A percentile compares a stretch with the other conserved stretches of the same genome.
Conservation (phyloP, 352 stramenopile species). For the Globisporangium mamillatum region DNA sequence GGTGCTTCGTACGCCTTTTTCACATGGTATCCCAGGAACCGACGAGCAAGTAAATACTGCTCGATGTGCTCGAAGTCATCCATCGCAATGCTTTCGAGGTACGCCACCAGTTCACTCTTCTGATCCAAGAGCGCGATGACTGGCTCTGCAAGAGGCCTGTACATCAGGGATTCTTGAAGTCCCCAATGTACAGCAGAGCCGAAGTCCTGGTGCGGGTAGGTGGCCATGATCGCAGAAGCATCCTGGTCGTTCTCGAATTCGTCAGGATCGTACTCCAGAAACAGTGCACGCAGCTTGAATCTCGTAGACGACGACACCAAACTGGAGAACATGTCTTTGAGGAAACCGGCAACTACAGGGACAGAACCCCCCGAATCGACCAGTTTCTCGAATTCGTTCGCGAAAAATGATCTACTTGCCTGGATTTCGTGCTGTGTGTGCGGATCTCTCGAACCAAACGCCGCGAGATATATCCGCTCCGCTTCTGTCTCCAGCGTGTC, state of each 20-base stretch:
- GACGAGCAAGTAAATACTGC: conserved; percentile 50
- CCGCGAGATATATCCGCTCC: conserved; percentile 24
- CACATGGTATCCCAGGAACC: conserved; percentile 52
- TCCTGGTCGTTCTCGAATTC: conserved; percentile 14
- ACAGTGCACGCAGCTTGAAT: conserved; percentile 60
- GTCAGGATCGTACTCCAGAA: conserved; percentile 55
- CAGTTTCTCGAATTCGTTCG: conserved; percentile 44
- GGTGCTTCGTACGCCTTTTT: conserved; percentile 23
- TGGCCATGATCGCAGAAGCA: conserved; percentile 25
- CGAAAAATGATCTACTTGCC: conserved; percentile 39
- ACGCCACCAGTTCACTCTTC: conserved; percentile 8
- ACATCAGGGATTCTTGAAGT: conserved; percentile 51
- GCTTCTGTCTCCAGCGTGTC: conserved; percentile 9
- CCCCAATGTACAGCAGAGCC: conserved; percentile 72
- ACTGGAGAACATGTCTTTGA: conserved; percentile 50
- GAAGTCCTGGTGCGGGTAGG: conserved; percentile 72
- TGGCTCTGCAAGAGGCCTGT: conserved; percentile 28
- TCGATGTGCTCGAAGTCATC: conserved; percentile 56
- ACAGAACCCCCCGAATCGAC: conserved; percentile 8
- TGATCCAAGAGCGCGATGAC: conserved; percentile 23
- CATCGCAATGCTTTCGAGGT: conserved; percentile 12
- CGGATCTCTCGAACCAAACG: conserved; percentile 29
- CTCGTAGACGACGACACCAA: conserved; percentile 53
- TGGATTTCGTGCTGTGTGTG: conserved; percentile 43
- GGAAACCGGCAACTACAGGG: conserved; percentile 24